phyloP scores from a whole-genome alignment of 345 rosid species.

The Noccaea caerulescens region DNA sequence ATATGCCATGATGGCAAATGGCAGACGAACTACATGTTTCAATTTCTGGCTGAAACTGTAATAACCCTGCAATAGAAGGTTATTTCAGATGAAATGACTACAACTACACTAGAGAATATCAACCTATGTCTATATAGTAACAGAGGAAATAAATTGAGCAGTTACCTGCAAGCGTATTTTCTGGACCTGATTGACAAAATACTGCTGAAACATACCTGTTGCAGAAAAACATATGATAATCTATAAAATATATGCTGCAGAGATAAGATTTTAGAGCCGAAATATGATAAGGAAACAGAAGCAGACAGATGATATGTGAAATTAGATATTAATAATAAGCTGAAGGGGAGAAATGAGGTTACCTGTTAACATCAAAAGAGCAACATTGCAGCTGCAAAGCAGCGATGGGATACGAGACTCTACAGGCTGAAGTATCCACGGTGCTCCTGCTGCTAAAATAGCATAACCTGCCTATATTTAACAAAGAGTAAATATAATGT shows the following conservation, averaged over 20 bases:
- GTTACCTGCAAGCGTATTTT: constrained; percentile 90
- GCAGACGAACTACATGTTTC: constrained; percentile 92
- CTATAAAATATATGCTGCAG: background rate
- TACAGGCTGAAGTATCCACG: constrained; percentile 63
- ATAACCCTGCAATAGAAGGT: constrained; percentile 67
- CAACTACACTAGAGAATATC: background rate
- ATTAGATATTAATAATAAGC: background rate
- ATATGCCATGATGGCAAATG: constrained; percentile 89
- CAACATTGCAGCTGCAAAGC: constrained; percentile 84
- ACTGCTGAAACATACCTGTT: constrained; percentile 91
- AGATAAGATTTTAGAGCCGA: background rate
- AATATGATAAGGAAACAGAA: constrained; percentile 13
- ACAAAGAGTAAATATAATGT: constrained; percentile 13
- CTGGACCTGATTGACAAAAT: constrained; percentile 89
- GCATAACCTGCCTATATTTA: constrained; percentile 75
- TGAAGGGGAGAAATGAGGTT: background rate
- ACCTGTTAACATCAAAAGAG: constrained; percentile 78
- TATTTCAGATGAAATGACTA: constrained; percentile 13
- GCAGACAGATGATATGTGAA: background rate
- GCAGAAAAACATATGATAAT: constrained; percentile 20
- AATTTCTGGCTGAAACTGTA: constrained; percentile 97
- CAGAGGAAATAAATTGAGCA: constrained; percentile 3
- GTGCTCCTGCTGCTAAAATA: constrained; percentile 68
- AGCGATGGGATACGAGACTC: constrained; percentile 55
- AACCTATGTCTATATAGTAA: constrained; percentile 2